These are phyloP conservation scores for Entomortierella chlamydospora DNA, from an alignment of 192 early-diverging fungal genomes.

Conservation along the genomic window DNA sequence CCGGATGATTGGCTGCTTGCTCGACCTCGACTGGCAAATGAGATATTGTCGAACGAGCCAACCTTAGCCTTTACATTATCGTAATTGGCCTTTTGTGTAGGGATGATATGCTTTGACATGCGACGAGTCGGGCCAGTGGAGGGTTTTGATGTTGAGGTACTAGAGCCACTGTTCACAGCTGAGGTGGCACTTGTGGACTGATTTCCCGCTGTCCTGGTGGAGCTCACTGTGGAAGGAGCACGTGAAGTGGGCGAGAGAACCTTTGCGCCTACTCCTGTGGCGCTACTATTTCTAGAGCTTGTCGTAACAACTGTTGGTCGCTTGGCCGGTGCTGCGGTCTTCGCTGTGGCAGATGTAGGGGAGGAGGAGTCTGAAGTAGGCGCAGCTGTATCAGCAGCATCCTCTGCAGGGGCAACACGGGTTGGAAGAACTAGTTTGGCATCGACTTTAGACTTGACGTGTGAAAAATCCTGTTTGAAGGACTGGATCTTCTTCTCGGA, in stretches of 20 bases:
- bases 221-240: background rate
- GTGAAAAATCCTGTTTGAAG: conserved; percentile 50
- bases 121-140: conserved; percentile 20
- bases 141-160: conserved; percentile 14
- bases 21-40: conserved; percentile 18
- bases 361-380: background rate
- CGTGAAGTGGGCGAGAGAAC: conserved; percentile 16
- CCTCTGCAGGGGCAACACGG: background rate
- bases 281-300: background rate
- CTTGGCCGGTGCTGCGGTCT: background rate
- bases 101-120: conserved; percentile 48
- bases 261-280: background rate
- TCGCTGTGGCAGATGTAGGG: background rate
- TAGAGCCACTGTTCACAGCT: background rate
- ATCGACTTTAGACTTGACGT: conserved; percentile 49
- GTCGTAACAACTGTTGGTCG: conserved; percentile 6
- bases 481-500: conserved; percentile 54
- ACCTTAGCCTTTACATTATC: conserved; percentile 54
- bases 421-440: conserved; percentile 23
- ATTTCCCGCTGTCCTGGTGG: background rate
- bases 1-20: conserved; percentile 17
- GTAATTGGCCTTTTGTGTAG: conserved; percentile 29
- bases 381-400: background rate
- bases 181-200: background rate
- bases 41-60: conserved; percentile 56